Percentiles rank a stretch among this genome's conserved stretches.
phyloP scores from a whole-genome alignment of 768 basidiomycete species.

The Boletus rubescentipes region DNA sequence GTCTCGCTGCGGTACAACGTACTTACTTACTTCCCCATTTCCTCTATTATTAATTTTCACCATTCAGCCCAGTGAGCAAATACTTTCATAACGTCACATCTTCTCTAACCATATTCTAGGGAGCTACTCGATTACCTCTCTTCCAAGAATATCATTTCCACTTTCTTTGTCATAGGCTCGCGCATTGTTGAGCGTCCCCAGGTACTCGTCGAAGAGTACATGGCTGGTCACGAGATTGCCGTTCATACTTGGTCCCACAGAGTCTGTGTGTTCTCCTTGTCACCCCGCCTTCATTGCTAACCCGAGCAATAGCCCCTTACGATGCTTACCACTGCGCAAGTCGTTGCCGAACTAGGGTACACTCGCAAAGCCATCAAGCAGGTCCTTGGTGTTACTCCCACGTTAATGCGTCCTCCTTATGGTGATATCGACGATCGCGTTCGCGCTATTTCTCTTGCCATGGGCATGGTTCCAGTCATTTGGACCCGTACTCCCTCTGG shows the following conservation, averaged over 20 bases:
- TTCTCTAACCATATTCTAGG: constrained; percentile 34
- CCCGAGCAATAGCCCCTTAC: constrained; percentile 53
- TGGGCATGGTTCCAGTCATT: constrained; percentile 90
- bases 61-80: constrained; percentile 50
- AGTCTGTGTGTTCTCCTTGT: constrained; percentile 32
- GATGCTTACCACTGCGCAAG: constrained; percentile 70
- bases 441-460: constrained; percentile 82
- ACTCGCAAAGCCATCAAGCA: constrained; percentile 81
- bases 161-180: constrained; percentile 91
- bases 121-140: constrained; percentile 71
- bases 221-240: constrained; percentile 76
- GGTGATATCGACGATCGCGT: constrained; percentile 94
- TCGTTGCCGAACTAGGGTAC: constrained; percentile 94
- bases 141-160: constrained; percentile 63
- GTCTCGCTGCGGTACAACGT: neutral
- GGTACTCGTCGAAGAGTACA: constrained; percentile 77
- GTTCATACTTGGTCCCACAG: constrained; percentile 93
- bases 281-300: constrained; percentile 12
- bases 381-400: constrained; percentile 74
- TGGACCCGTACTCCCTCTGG: constrained; percentile 71
- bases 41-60: constrained; percentile 1
- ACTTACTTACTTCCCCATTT: constrained; percentile 5
- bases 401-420: constrained; percentile 76
- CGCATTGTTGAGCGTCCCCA: constrained; percentile 77
- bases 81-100: neutral